Conservation (phyloP, 768 basidiomycete genomes). For the Kwoniella sp. region DNA sequence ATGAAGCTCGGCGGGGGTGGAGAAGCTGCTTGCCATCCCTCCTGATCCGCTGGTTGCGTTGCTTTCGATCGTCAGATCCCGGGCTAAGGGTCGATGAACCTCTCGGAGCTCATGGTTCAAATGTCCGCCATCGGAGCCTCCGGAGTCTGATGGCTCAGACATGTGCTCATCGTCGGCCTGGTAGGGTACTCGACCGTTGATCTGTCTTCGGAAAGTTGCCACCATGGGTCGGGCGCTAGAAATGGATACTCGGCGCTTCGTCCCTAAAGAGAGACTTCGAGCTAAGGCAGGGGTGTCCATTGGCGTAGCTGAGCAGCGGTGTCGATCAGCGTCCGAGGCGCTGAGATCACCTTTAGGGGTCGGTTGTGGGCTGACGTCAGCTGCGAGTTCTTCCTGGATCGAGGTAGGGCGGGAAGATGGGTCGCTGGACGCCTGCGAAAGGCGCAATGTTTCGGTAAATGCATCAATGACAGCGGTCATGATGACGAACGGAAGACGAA, state of each 20-base stretch:
- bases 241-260: conserved; percentile 6
- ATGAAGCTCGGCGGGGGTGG: conserved; percentile 14
- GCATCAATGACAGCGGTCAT: conserved; percentile 11
- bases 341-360: background rate
- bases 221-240: conserved; percentile 5
- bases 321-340: background rate
- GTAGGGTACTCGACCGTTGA: background rate
- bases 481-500: conserved; percentile 6
- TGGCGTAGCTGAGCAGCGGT: too few relatives aligned
- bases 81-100: too few relatives aligned
- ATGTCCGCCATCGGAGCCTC: background rate
- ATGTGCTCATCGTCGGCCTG: background rate
- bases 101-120: too few relatives aligned
- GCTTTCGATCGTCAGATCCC: conserved; percentile 5
- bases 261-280: too few relatives aligned
- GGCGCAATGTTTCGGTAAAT: conserved; percentile 1
- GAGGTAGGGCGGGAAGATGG: background rate
- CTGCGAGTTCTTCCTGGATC: background rate
- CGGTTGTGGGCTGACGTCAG: background rate
- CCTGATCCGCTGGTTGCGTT: conserved; percentile 1
- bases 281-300: too few relatives aligned
- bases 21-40: conserved; percentile 1
- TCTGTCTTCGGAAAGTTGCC: conserved; percentile 1
- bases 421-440: background rate
- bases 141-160: background rate